Base-by-base conservation (phyloP, 306 rosid species). In the Lathyrus oleraceus region DNA sequence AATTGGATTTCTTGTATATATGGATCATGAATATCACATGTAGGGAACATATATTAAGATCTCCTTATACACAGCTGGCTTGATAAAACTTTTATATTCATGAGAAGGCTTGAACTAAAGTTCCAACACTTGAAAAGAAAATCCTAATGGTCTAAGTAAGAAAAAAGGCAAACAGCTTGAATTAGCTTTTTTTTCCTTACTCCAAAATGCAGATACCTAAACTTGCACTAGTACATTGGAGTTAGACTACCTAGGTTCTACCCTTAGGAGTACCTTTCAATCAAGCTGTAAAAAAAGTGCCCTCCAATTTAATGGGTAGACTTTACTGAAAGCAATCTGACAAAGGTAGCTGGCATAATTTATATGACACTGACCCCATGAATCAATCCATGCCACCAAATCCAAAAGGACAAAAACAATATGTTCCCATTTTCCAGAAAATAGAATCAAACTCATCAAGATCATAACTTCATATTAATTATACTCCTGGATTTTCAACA, bases 321-420 rank as follows among this genome's bases (percentile, higher is more conserved):
- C 20, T 36, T 49, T 38, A 36, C 10, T 73, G 13, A 52, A 52
- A 2, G 49, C 78, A 59, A 10, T 60, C 78, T 78, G 78, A 78
- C 71, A 67, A 4, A 0, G 66, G 82, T 73, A 42, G 78, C 51
- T 78, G 65, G 59, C 43, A 1, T 10, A 19, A 19, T 72, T 78
- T 48, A 72, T 47, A 56, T 12, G 27, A 13, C 60, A 13, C 53
- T 4, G 51, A 28, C 59, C 65, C 28, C 69, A 40, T 65, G 28
- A 3, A 32, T 58, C 14, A 65, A 49, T 48, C 65, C 59, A 38
- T 36, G 59, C 30, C 70, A 78, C 42, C 51, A 58, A 27, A 72
- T 72, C 42, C 51, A 58, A n/a, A 72, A 58, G 75, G 60, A 72
- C 74, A 72, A 47, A 47, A 32, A 27, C 36, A 66, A 57, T 5